Evolutionary conservation across 2,329 filamentous ascomycete genomes (phyloP).

Genomic region (Aureobasidium melanogenum): DNA sequence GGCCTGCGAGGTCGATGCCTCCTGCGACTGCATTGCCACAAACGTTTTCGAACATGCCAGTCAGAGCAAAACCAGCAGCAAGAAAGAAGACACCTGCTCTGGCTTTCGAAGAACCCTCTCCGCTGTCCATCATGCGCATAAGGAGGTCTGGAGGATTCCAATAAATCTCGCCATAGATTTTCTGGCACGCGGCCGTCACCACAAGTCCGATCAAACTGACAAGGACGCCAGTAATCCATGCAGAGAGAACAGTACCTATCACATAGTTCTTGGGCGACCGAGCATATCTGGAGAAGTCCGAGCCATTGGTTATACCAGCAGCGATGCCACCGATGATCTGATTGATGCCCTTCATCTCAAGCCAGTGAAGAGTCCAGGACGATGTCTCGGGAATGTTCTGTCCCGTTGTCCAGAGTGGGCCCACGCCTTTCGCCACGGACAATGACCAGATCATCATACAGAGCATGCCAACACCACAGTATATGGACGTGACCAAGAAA

Average conservation of each 20-base stretch:
- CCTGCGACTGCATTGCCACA: slow-evolving; percentile 2
- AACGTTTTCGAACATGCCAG: slow-evolving; percentile 32
- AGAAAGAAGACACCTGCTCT: slow-evolving; percentile 30
- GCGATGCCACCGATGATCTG: slow-evolving; percentile 34
- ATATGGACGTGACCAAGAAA: slow-evolving; percentile 1
- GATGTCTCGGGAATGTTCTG: neutral
- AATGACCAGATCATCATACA: slow-evolving; percentile 9
- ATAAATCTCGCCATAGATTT: slow-evolving; percentile 29
- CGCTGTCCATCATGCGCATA: slow-evolving; percentile 37
- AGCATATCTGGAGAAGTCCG: slow-evolving; percentile 38
- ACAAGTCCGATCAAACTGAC: slow-evolving; percentile 36
- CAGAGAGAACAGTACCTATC: slow-evolving; percentile 32
- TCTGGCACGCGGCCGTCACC: slow-evolving; percentile 32
- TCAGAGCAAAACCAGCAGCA: slow-evolving; percentile 27
- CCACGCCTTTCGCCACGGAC: neutral
- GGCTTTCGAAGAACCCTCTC: slow-evolving; percentile 31
- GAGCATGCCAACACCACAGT: slow-evolving; percentile 2
- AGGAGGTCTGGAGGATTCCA: slow-evolving; percentile 38
- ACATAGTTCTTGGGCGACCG: slow-evolving; percentile 28
- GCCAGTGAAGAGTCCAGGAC: slow-evolving; percentile 33
- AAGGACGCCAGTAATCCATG: slow-evolving; percentile 32
- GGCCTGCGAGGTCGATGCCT: neutral
- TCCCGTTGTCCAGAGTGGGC: neutral
- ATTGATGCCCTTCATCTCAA: slow-evolving; percentile 39
- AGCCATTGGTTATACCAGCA: slow-evolving; percentile 35